These are phyloP conservation scores for Tagetes patula DNA, from an alignment of 129 eudicot genomes.

Conservation along the genomic window DNA sequence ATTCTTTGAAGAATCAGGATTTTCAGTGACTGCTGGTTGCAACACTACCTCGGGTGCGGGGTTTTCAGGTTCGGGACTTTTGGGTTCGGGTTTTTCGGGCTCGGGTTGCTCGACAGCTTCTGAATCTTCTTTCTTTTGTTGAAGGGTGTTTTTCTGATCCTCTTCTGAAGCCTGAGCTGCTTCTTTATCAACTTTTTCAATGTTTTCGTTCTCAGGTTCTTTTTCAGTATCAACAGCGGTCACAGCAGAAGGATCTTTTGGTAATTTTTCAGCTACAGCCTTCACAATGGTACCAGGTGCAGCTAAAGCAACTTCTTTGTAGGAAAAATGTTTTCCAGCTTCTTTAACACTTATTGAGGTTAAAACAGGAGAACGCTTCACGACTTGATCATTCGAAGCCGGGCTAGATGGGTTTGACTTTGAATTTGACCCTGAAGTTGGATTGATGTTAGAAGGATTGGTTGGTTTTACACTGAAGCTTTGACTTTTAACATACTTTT, in stretches of 20 bases:
- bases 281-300: constrained; percentile 92
- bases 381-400: constrained; percentile 50
- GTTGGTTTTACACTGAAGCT: constrained; percentile 69
- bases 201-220: constrained; percentile 34
- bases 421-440: constrained; percentile 38
- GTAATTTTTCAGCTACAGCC: constrained; percentile 69
- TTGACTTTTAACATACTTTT: constrained; percentile 58
- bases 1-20: constrained; percentile 31
- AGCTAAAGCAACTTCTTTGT: constrained; percentile 97
- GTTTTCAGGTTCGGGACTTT: constrained; percentile 9
- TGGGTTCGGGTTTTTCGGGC: neutral
- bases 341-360: constrained; percentile 64
- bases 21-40: constrained; percentile 27
- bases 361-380: constrained; percentile 49
- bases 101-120: constrained; percentile 19
- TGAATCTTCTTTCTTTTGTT: constrained; percentile 29
- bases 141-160: constrained; percentile 18
- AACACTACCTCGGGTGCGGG: constrained; percentile 8
- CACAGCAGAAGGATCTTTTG: constrained; percentile 43
- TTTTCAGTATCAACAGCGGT: constrained; percentile 27
- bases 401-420: constrained; percentile 73
- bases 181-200: constrained; percentile 30
- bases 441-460: constrained; percentile 36
- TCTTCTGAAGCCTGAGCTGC: constrained; percentile 35
- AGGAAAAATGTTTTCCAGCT: constrained; percentile 87